Evolutionary conservation across 768 basidiomycete genomes (phyloP).

Genomic region (Tubosaeta sp.): DNA sequence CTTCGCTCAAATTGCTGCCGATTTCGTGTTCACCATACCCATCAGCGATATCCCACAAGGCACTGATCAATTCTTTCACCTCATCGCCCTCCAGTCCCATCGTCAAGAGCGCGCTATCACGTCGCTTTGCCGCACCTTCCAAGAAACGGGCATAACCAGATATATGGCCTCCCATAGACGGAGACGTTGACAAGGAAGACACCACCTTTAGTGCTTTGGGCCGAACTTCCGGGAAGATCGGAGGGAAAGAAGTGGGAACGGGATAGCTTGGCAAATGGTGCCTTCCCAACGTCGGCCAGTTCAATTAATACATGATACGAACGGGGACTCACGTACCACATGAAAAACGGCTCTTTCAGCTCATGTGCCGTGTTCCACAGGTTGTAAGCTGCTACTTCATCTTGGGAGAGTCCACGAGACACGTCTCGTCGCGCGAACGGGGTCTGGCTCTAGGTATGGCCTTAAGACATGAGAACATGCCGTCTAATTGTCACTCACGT

Average conservation of each 20-base stretch:
- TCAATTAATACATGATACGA: slow-evolving; percentile 1
- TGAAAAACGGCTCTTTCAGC: slow-evolving; percentile 29
- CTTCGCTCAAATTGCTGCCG: slow-evolving; percentile 18
- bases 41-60: slow-evolving; percentile 59
- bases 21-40: slow-evolving; percentile 29
- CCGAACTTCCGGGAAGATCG: slow-evolving; percentile 32
- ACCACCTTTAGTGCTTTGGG: slow-evolving; percentile 27
- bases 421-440: slow-evolving; percentile 48
- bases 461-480: neutral
- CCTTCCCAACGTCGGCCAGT: slow-evolving; percentile 28
- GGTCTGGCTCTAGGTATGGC: slow-evolving; percentile 12
- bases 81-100: slow-evolving; percentile 54
- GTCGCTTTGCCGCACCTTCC: slow-evolving; percentile 41
- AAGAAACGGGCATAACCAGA: slow-evolving; percentile 49
- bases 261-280: slow-evolving; percentile 51
- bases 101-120: slow-evolving; percentile 29
- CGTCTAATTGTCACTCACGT: slow-evolving; percentile 13
- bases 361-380: slow-evolving; percentile 33
- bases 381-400: slow-evolving; percentile 35
- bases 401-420: slow-evolving; percentile 52
- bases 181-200: slow-evolving; percentile 45
- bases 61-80: slow-evolving; percentile 50
- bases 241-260: slow-evolving; percentile 57
- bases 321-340: slow-evolving; percentile 33
- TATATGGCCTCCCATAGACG: slow-evolving; percentile 39